These are phyloP conservation scores for Cerioporus squamosus DNA, from an alignment of 1,284 basidiomycete genomes.

Conservation along the genomic window DNA sequence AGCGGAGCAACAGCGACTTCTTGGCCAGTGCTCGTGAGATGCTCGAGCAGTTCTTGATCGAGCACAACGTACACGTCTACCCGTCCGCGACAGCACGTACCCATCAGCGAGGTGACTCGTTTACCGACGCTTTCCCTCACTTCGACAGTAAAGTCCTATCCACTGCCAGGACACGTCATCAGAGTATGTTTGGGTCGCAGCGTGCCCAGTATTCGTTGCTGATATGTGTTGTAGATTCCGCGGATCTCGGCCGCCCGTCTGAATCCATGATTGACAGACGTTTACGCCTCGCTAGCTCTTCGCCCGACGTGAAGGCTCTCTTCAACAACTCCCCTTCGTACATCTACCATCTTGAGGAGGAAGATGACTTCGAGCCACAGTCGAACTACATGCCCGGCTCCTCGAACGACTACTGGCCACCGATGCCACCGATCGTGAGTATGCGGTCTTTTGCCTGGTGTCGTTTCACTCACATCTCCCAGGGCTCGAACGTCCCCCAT, in stretches of 20 bases:
- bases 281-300: constrained; percentile 83
- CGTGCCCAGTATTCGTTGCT: constrained; percentile 2
- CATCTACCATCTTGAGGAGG: constrained; percentile 76
- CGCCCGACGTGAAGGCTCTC: constrained; percentile 93
- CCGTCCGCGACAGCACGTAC: constrained; percentile 73
- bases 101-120: constrained; percentile 88
- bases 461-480: constrained; percentile 21
- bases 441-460: not conserved
- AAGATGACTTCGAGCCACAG: constrained; percentile 55
- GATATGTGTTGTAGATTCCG: constrained; percentile 56
- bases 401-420: constrained; percentile 71
- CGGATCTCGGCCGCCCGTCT: constrained; percentile 69
- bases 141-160: constrained; percentile 95
- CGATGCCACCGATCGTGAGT: constrained; percentile 76
- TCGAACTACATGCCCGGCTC: constrained; percentile 56
- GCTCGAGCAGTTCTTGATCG: constrained; percentile 90
- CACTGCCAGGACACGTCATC: constrained; percentile 72
- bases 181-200: constrained; percentile 33
- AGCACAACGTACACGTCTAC: constrained; percentile 82
- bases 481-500: constrained; percentile 69
- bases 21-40: constrained; percentile 88
- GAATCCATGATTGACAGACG: constrained; percentile 78
- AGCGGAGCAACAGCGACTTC: constrained; percentile 93
- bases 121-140: constrained; percentile 94
- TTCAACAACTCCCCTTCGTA: constrained; percentile 83